Percentiles rank a stretch among this genome's conserved stretches.
Conservation (phyloP, 208 protist genomes). For the Crithidia brevicula region DNA sequence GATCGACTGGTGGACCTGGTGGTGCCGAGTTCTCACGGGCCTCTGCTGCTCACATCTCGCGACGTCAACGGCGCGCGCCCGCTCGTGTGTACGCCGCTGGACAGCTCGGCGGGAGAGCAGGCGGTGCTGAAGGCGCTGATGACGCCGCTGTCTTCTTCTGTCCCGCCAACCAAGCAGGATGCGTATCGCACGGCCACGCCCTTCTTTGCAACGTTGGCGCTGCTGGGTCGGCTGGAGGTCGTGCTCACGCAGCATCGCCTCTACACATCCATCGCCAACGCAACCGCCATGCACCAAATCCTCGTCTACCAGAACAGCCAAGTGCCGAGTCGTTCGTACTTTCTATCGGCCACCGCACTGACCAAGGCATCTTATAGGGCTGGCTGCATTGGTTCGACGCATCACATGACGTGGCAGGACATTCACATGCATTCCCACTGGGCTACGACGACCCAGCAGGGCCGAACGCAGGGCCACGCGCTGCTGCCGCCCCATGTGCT, state of each 20-base stretch:
- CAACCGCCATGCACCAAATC: neutral
- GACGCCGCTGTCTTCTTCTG: neutral
- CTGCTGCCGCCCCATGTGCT: conserved; percentile 45
- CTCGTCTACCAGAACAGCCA: conserved; percentile 40
- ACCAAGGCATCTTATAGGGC: conserved; percentile 39
- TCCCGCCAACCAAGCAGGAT: conserved; percentile 4
- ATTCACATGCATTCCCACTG: conserved; percentile 54
- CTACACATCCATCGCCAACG: neutral
- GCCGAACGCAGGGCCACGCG: conserved; percentile 36
- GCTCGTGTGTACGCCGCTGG: conserved; percentile 23
- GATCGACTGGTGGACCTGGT: conserved; percentile 64
- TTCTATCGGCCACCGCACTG: conserved; percentile 42
- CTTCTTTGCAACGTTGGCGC: conserved; percentile 49
- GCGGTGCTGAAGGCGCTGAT: conserved; percentile 16
- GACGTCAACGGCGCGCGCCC: conserved; percentile 2
- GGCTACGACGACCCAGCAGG: conserved; percentile 42
- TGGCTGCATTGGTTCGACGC: conserved; percentile 45
- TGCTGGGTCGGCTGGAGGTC: conserved; percentile 47
- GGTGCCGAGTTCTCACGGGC: conserved; percentile 64
- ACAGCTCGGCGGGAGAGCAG: conserved; percentile 5
- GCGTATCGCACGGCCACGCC: conserved; percentile 39
- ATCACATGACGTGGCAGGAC: conserved; percentile 71
- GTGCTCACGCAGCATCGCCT: conserved; percentile 35
- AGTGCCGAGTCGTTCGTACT: conserved; percentile 46
- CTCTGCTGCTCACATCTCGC: conserved; percentile 48